These are phyloP conservation scores for Phytophthora litchii DNA, from an alignment of 352 stramenopile genomes.

Conservation along the genomic window DNA sequence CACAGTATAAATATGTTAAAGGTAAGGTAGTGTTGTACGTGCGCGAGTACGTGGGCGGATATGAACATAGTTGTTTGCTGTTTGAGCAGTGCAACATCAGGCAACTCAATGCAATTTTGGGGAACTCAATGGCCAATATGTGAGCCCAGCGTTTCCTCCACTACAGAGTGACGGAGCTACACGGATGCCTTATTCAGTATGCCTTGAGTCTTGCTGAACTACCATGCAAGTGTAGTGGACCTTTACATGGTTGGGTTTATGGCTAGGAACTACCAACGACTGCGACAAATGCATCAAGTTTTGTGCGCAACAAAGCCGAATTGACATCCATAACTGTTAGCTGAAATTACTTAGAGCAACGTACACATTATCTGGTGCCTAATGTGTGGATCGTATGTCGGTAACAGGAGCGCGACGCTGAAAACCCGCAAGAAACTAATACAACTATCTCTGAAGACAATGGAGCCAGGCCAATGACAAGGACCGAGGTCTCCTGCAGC, in stretches of 20 bases:
- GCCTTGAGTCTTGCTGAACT: neutral
- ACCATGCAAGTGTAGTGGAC: no score
- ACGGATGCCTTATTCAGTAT: slow-evolving; percentile 7
- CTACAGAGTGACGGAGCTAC: neutral
- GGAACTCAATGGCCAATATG: slow-evolving; percentile 3
- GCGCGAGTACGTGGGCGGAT: neutral
- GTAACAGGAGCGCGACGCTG: slow-evolving; percentile 7
- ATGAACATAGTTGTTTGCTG: slow-evolving; percentile 5
- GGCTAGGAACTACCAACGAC: slow-evolving; percentile 6
- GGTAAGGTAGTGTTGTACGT: slow-evolving; percentile 8
- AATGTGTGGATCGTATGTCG: slow-evolving; percentile 1
- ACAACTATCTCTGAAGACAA: neutral
- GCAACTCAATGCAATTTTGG: slow-evolving; percentile 35
- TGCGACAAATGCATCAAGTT: neutral
- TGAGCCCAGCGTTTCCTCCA: slow-evolving; percentile 24
- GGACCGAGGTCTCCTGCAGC: neutral
- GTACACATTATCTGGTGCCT: neutral
- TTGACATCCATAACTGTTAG: slow-evolving; percentile 6
- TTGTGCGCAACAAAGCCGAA: neutral
- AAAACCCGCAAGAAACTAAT: neutral
- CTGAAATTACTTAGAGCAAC: neutral
- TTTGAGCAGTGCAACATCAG: slow-evolving; percentile 29
- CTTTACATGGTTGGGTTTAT: slow-evolving; percentile 3
- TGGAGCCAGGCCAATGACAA: neutral
- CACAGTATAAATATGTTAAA: slow-evolving; percentile 17